Evolutionary conservation across 2,329 filamentous ascomycete genomes (phyloP).

Genomic region (Apiospora pterosperma): DNA sequence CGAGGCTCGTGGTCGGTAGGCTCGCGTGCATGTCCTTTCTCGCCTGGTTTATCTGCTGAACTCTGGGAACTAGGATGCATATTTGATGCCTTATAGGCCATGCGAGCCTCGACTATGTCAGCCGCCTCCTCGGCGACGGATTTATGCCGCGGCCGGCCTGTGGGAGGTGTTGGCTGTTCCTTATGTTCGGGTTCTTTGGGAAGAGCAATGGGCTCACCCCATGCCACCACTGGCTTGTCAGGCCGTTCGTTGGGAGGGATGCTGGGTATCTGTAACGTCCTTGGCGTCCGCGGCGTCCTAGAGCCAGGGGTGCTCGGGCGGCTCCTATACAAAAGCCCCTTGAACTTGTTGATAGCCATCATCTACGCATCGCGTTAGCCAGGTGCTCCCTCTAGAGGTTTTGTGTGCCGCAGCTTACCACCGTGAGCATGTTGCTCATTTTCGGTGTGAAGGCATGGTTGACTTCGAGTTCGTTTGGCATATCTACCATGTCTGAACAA

Average conservation of each 20-base stretch:
- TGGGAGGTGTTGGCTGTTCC: slow-evolving; percentile 8
- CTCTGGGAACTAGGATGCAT: slow-evolving; percentile 23
- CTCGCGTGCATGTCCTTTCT: slow-evolving; percentile 62
- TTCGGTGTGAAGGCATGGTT: slow-evolving; percentile 87
- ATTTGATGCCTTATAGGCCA: slow-evolving; percentile 34
- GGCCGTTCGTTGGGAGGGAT: slow-evolving; percentile 1
- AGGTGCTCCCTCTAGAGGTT: slow-evolving; percentile 8
- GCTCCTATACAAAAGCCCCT: slow-evolving; percentile 61
- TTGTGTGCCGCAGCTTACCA: slow-evolving; percentile 49
- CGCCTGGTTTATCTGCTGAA: slow-evolving; percentile 27
- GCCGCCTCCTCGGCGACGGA: slow-evolving; percentile 46
- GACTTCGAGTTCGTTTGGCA: slow-evolving; percentile 86
- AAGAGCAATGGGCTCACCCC: not conserved
- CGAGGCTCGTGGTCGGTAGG: slow-evolving; percentile 58
- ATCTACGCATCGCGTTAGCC: slow-evolving; percentile 49
- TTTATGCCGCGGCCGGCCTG: slow-evolving; percentile 18
- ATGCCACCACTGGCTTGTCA: not conserved
- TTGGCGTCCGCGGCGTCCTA: slow-evolving; percentile 25
- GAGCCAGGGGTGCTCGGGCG: slow-evolving; percentile 31
- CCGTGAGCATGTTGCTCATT: slow-evolving; percentile 80
- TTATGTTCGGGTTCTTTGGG: not conserved
- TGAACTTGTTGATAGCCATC: slow-evolving; percentile 89
- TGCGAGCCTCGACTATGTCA: slow-evolving; percentile 44
- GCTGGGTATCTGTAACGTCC: slow-evolving; percentile 15
- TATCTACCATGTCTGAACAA: slow-evolving; percentile 73